Evolutionary conservation across 2,329 filamentous ascomycete species (phyloP).

Genomic region (Nothophaeocryptopus gaeumannii): DNA sequence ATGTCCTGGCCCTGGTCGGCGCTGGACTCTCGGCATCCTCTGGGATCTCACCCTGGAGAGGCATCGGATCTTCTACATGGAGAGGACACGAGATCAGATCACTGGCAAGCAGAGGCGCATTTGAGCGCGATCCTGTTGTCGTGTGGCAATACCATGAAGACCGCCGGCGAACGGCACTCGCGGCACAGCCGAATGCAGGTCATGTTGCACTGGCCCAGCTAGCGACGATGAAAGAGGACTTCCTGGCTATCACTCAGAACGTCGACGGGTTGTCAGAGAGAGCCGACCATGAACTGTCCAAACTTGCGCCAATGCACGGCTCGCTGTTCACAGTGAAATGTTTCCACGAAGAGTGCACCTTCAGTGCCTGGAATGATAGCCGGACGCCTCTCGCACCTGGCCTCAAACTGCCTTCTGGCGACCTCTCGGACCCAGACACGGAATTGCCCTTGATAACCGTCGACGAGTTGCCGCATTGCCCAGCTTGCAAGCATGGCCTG

Average conservation of each 20-base stretch:
- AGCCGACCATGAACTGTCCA: background rate
- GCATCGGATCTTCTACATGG: too few species aligned
- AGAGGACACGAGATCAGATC: too few species aligned
- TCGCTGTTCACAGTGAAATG: slow-evolving; percentile 1
- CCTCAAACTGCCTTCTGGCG: background rate
- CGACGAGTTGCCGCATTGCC: background rate
- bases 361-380: background rate
- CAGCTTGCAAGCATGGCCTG: background rate
- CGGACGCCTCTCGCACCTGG: background rate
- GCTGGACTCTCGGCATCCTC: too few species aligned
- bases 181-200: background rate
- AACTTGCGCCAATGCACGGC: slow-evolving; percentile 3
- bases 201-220: slow-evolving; percentile 4
- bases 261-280: slow-evolving; percentile 6
- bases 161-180: too few species aligned
- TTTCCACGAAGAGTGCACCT: background rate
- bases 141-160: background rate
- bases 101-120: too few species aligned
- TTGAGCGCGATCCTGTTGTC: background rate
- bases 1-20: too few species aligned
- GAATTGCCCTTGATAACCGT: background rate
- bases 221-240: background rate
- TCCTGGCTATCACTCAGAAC: slow-evolving; percentile 11
- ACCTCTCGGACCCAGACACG: background rate
- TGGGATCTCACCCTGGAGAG: too few species aligned